phyloP scores from a whole-genome alignment of 2,329 filamentous ascomycete species.

The Trichophyton simii region DNA sequence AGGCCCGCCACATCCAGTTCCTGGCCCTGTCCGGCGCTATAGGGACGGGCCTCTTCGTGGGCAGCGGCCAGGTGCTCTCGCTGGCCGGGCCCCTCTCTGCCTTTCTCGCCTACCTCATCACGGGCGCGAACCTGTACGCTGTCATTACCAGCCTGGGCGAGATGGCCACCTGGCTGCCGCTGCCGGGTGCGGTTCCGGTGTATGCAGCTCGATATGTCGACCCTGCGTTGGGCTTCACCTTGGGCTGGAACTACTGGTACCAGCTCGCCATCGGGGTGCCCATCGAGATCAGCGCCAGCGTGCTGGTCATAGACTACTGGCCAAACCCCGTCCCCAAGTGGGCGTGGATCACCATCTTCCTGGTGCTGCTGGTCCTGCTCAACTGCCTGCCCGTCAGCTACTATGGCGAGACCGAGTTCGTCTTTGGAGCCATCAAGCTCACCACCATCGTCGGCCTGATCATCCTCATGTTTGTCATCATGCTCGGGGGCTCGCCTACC shows the following conservation, averaged over 20 bases:
- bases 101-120: conserved; percentile 26
- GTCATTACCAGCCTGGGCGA: conserved; percentile 34
- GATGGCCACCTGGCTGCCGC: conserved; percentile 29
- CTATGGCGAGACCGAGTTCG: conserved; percentile 26
- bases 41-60: conserved; percentile 25
- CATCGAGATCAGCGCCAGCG: conserved; percentile 37
- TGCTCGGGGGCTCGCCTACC: conserved; percentile 35
- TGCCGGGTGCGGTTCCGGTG: conserved; percentile 38
- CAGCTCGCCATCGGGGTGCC: conserved; percentile 40
- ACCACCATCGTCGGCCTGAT: conserved; percentile 40
- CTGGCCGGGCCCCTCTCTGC: conserved; percentile 24
- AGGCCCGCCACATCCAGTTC: conserved; percentile 29
- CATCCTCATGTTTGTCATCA: conserved; percentile 39
- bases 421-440: conserved; percentile 40
- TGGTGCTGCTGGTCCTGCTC: conserved; percentile 13
- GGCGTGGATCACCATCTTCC: conserved; percentile 18
- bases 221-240: conserved; percentile 32
- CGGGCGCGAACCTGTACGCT: conserved; percentile 38
- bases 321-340: conserved; percentile 13
- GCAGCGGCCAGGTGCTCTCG: conserved; percentile 23
- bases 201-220: conserved; percentile 33
- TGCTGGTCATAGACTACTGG: conserved; percentile 37
- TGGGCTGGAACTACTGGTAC: conserved; percentile 44
- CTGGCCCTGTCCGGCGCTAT: conserved; percentile 28
- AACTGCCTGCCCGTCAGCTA: conserved; percentile 16